Base-by-base conservation (phyloP, 306 rosid genomes). In the Ziziphus jujuba region DNA sequence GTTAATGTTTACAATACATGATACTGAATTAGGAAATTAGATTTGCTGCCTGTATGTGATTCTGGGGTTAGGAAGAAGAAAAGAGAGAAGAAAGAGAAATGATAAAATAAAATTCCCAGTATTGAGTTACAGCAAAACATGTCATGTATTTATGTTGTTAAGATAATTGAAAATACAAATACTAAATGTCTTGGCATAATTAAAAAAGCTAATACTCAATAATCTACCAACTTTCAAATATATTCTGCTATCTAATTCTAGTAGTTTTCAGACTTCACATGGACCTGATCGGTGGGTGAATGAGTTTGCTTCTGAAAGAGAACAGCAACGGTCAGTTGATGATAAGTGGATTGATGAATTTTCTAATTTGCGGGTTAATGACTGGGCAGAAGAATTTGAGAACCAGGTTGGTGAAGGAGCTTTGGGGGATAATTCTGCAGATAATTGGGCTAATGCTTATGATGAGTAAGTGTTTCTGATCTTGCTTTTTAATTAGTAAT, bases 371-470 rank as follows among this genome's bases (percentile, higher is more conserved):
- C 80, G 87, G 44, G 82, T 95, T 9, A 61, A 86, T 67, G 97
- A 88, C 69, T 95, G 99, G 99, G 99, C 72, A 10, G 99, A 95
- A 24, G 97, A 95, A 73, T 95, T 88, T 77, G 95, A 86, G 40
- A 86, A 76, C 77, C 95, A 88, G 80, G 56, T 90, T 67, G 97
- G 87, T 65, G 87, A 87, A 72, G 95, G 90, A 74, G 84, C 79
- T 68, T 72, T 80, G 9, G 95, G 85, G 35, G 89, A 87, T 31
- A 67, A 72, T 61, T 71, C 86, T 65, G 59, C 90, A 23, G 92
- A 95, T 71, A 75, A 57, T 50, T 95, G 99, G 99, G 97, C 95
- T 47, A 82, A 79, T 2, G 80, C 92, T 44, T 95, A 85, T 66
- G 88, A 95, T 76, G 96, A 90, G 99, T 95, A 85, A 81, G 99